Evolutionary conservation across 2,329 filamentous ascomycete species (phyloP), one percentile per base, ranked within the genome.

Genomic region (Penicillium sp.): DNA sequence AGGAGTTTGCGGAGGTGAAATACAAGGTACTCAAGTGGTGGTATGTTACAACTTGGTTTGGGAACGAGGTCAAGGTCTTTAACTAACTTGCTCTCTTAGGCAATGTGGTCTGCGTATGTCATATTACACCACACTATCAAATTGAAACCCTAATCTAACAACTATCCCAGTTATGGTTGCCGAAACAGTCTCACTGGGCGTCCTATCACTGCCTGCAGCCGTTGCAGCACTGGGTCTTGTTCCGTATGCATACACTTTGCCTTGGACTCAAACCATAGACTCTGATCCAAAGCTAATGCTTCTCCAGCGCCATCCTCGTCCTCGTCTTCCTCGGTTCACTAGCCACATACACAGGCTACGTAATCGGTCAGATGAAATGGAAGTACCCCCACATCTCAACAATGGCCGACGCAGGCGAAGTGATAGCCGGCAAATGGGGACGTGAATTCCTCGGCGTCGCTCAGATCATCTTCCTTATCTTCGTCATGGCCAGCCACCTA

Each of bases 401-500:
- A 60, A 87, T 88, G 64, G 82, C 83, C 18, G 86, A 89, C 59
- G 84, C 82, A 12, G 84, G 83, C 2, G 72, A 77, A 37, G 72
- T 88, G 40, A 72, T 88, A 41, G 74, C 76, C 50, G 86, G 86
- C 8, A 72, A 69, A 14, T 71, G 80, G 33, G 83, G 82, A 1
- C 79, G 82, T 53, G 81, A 86, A 64, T 56, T 88, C 28, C 72
- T 87, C 37, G 83, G 82, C 19, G 68, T 73, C 54, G 82, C 79
- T 55, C 83, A 86, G 58, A 71, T 79, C 9, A 67, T 88, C 14
- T 81, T 87, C 66, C 73, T 88, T 33, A 71, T 85, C 47, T 87
- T 89, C 69, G 78, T 87, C 58, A 83, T 86, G 68, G 83, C 80
- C 29, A 86, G 83, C n/a, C 87, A 89, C 68, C 75, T 86, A 43